Evolutionary conservation across 306 rosid species (phyloP).

Genomic region (Astragalus membranaceus): DNA sequence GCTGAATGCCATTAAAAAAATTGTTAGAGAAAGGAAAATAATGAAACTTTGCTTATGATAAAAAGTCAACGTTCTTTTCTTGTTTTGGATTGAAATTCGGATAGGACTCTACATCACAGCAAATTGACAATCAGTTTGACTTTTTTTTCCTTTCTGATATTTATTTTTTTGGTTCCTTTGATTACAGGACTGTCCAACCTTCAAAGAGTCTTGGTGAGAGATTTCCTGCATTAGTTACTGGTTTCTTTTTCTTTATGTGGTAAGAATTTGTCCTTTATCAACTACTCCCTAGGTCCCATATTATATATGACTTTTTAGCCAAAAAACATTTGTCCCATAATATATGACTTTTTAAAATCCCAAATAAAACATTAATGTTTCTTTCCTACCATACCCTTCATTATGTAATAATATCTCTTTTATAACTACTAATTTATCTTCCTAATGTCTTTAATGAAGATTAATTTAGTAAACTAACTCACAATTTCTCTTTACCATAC

Average conservation of each 20-base stretch:
- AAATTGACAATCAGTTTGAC: no score
- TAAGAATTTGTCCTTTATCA: neutral
- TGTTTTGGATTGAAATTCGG: neutral
- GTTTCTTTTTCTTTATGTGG: conserved; percentile 15
- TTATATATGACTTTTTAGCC: no score
- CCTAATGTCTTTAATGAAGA: no score
- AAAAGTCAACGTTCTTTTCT: neutral
- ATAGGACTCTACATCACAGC: neutral
- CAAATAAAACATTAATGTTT: no score
- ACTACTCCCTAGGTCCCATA: no score
- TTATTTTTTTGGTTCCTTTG: neutral
- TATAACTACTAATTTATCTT: no score
- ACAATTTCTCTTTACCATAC: no score
- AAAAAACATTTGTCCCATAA: no score
- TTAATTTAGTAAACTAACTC: no score
- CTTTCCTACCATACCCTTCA: no score
- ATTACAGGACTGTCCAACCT: neutral
- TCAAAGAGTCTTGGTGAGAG: conserved; percentile 3
- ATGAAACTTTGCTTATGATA: neutral
- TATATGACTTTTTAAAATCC: no score
- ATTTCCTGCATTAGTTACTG: conserved; percentile 13
- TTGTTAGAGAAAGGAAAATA: neutral
- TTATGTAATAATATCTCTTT: no score
- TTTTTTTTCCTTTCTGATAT: neutral
- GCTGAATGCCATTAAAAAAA: neutral